phyloP scores from a whole-genome alignment of 305 asterid genomes.

The Fraxinus velutina region DNA sequence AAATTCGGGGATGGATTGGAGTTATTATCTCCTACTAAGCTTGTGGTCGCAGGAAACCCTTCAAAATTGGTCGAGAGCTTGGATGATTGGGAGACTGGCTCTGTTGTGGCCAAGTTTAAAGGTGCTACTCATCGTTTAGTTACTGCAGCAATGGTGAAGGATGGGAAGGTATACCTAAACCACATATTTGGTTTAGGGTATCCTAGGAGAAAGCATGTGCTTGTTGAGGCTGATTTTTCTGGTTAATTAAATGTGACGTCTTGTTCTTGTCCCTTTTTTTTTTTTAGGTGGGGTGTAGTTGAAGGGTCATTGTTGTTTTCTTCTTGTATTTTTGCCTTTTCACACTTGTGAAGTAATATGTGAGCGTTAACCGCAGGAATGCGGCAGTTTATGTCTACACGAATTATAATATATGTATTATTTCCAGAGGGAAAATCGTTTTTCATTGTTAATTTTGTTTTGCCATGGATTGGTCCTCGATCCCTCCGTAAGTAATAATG shows the following conservation, averaged over 20 bases:
- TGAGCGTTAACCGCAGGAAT: not conserved
- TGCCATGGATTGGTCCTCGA: not conserved
- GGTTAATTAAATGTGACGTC: not conserved
- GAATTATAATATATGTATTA: not conserved
- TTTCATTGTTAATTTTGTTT: not conserved
- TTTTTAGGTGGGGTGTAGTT: not conserved
- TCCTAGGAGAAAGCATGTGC: conserved; percentile 73
- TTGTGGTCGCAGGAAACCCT: conserved; percentile 71
- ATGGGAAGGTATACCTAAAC: conserved; percentile 67
- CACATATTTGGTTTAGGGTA: conserved; percentile 86
- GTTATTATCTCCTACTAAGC: conserved; percentile 58
- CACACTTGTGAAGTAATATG: not conserved
- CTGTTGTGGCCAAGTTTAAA: conserved; percentile 48
- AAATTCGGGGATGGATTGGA: conserved; percentile 81
- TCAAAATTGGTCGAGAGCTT: conserved; percentile 58
- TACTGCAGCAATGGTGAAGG: conserved; percentile 75
- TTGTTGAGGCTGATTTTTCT: conserved; percentile 68
- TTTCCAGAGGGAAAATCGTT: not conserved
- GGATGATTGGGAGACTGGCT: conserved; percentile 71
- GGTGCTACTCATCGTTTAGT: conserved; percentile 60
- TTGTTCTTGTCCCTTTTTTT: not conserved
- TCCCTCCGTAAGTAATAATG: not conserved
- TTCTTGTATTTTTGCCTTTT: not conserved
- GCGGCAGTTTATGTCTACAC: not conserved
- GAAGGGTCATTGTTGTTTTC: not conserved